These are phyloP conservation scores for Byssoonygena ceratinophila DNA, from an alignment of 2,329 filamentous ascomycete species.

Conservation along the genomic window DNA sequence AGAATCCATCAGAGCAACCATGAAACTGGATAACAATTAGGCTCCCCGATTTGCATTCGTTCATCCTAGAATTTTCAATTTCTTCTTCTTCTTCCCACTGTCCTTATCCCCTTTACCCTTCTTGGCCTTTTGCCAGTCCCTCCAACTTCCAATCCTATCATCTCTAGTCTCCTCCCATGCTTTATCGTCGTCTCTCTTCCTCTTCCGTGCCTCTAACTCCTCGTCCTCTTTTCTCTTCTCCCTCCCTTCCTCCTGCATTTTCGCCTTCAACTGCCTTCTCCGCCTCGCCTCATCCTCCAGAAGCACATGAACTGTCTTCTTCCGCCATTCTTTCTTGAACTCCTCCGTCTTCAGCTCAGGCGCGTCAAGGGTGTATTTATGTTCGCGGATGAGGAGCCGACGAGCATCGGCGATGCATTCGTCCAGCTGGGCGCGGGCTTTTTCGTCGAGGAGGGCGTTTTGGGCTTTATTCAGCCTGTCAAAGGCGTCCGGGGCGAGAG, in stretches of 20 bases:
- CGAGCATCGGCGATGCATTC: constrained; percentile 93
- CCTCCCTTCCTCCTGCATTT: constrained; percentile 92
- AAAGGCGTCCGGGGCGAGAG: constrained; percentile 84
- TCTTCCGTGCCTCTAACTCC: constrained; percentile 67
- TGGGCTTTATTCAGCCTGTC: constrained; percentile 94
- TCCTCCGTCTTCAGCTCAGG: constrained; percentile 69
- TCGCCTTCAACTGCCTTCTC: constrained; percentile 75
- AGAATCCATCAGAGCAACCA: background rate
- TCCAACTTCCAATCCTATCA: constrained; percentile 85
- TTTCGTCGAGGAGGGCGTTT: constrained; percentile 83
- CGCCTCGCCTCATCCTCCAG: constrained; percentile 84
- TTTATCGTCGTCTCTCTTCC: constrained; percentile 83
- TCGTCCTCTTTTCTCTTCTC: constrained; percentile 78
- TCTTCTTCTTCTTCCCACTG: constrained; percentile 54
- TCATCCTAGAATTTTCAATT: constrained; percentile 39
- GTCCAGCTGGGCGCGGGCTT: constrained; percentile 73
- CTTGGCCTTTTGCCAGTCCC: constrained; percentile 67
- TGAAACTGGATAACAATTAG: background rate
- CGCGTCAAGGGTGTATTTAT: constrained; percentile 83
- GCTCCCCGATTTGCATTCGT: background rate
- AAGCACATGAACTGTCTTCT: constrained; percentile 80
- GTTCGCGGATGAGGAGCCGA: constrained; percentile 85
- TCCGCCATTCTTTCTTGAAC: constrained; percentile 76
- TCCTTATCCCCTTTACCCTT: constrained; percentile 39
- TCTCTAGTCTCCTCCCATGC: constrained; percentile 93